A percentile compares a stretch with the other conserved stretches of the same genome.
These are phyloP conservation scores for Euphorbia lathyris DNA, from an alignment of 345 rosid species.

Conservation along the genomic window DNA sequence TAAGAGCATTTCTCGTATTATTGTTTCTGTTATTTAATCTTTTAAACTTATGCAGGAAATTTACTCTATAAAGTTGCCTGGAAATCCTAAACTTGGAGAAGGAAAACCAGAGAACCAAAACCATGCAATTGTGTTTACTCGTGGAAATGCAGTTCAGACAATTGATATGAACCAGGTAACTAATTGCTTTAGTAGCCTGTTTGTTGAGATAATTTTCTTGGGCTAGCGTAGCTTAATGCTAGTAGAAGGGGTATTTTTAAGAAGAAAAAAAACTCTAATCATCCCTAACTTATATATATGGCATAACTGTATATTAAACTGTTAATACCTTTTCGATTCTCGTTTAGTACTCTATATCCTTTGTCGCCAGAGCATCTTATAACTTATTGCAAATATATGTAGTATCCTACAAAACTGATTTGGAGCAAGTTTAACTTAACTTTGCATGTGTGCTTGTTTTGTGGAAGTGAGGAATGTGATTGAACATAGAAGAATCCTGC, in stretches of 20 bases:
- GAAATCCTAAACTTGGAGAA: slow-evolving; percentile 96
- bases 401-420: neutral
- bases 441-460: neutral
- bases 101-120: slow-evolving; percentile 99
- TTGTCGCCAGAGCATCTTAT: neutral
- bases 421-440: neutral
- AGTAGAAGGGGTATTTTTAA: neutral
- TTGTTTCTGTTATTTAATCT: neutral
- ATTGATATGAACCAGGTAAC: slow-evolving; percentile 98
- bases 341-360: neutral
- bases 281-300: neutral
- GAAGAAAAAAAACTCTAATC: neutral
- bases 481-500: neutral
- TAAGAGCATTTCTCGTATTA: neutral
- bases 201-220: neutral
- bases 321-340: neutral
- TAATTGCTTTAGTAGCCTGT: neutral
- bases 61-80: slow-evolving; percentile 88
- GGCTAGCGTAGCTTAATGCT: neutral
- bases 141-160: slow-evolving; percentile 95
- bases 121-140: slow-evolving; percentile 92
- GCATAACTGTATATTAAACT: neutral
- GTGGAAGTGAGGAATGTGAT: neutral
- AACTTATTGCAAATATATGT: neutral
- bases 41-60: slow-evolving; percentile 60